Percentiles rank a stretch among this genome's conserved stretches.
Conservation (phyloP, 176 grass and related monocot species). For the Tuctoria greenei region DNA sequence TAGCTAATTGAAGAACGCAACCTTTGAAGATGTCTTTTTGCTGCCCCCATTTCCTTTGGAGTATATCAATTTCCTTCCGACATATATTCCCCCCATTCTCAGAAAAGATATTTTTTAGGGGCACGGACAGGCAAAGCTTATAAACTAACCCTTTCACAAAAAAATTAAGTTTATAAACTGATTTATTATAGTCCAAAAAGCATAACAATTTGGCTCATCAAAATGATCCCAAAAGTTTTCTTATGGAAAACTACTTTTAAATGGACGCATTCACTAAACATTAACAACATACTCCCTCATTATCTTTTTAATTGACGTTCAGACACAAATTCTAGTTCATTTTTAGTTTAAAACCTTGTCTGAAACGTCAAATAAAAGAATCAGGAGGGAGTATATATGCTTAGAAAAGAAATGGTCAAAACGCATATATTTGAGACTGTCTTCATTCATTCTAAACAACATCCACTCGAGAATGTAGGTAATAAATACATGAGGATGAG, state of each 20-base stretch:
- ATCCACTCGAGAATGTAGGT: too few relatives aligned
- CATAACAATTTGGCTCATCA: neutral
- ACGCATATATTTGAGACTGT: too few relatives aligned
- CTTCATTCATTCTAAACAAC: too few relatives aligned
- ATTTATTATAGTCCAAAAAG: neutral
- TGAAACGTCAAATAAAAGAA: too few relatives aligned
- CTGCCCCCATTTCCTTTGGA: conserved; percentile 5
- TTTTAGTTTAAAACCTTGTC: too few relatives aligned
- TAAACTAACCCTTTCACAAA: too few relatives aligned
- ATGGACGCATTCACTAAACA: neutral
- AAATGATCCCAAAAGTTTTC: neutral
- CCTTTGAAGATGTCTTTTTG: conserved; percentile 1
- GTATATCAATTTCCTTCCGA: neutral
- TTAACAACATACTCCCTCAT: neutral
- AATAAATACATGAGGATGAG: too few relatives aligned
- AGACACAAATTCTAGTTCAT: too few relatives aligned
- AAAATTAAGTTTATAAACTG: too few relatives aligned
- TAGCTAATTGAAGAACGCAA: neutral
- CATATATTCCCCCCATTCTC: neutral
- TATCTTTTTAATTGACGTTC: too few relatives aligned
- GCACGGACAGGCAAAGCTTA: too few relatives aligned
- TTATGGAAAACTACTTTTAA: neutral
- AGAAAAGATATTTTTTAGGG: neutral
- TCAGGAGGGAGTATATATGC: too few relatives aligned
- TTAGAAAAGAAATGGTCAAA: neutral